These are phyloP conservation scores for Epichloe gansuensis DNA, from an alignment of 2,329 filamentous ascomycete species.

Conservation along the genomic window DNA sequence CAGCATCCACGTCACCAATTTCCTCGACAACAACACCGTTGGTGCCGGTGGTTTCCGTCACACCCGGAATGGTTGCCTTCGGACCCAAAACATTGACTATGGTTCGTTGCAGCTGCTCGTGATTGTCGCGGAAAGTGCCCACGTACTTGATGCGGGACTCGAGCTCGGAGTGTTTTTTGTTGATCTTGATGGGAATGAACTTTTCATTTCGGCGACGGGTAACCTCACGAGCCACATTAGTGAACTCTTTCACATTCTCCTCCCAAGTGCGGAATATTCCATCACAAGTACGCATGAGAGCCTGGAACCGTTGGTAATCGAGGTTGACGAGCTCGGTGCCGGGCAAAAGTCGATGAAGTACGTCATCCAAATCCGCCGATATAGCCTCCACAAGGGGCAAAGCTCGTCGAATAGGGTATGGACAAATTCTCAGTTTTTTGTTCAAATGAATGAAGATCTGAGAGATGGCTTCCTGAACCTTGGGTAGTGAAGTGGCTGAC, in stretches of 20 bases:
- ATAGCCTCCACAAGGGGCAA: slow-evolving; percentile 94
- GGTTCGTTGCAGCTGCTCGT: slow-evolving; percentile 92
- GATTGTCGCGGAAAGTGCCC: slow-evolving; percentile 85
- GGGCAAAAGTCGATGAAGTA: slow-evolving; percentile 73
- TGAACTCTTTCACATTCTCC: slow-evolving; percentile 93
- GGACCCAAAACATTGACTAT: slow-evolving; percentile 94
- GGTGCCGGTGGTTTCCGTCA: slow-evolving; percentile 35
- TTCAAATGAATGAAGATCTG: slow-evolving; percentile 92
- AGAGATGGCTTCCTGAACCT: slow-evolving; percentile 76
- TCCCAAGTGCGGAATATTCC: slow-evolving; percentile 90
- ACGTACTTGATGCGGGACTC: slow-evolving; percentile 90
- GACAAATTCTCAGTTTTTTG: slow-evolving; percentile 93
- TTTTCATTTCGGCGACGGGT: slow-evolving; percentile 89
- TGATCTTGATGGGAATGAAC: slow-evolving; percentile 97
- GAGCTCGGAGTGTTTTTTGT: slow-evolving; percentile 72
- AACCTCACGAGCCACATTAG: slow-evolving; percentile 90
- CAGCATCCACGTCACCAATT: slow-evolving; percentile 92
- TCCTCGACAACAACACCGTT: slow-evolving; percentile 74
- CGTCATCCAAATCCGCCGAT: slow-evolving; percentile 78
- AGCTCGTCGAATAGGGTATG: slow-evolving; percentile 85
- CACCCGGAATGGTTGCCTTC: slow-evolving; percentile 43
- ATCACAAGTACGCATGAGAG: slow-evolving; percentile 70
- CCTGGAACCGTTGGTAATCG: slow-evolving; percentile 80
- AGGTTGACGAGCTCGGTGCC: slow-evolving; percentile 84
- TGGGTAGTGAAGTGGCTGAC: slow-evolving; percentile 77